Percentiles rank a stretch among this genome's conserved stretches.
These are phyloP conservation scores for Aspergillus terreus DNA, from an alignment of 2,329 filamentous ascomycete genomes.

Conservation along the genomic window DNA sequence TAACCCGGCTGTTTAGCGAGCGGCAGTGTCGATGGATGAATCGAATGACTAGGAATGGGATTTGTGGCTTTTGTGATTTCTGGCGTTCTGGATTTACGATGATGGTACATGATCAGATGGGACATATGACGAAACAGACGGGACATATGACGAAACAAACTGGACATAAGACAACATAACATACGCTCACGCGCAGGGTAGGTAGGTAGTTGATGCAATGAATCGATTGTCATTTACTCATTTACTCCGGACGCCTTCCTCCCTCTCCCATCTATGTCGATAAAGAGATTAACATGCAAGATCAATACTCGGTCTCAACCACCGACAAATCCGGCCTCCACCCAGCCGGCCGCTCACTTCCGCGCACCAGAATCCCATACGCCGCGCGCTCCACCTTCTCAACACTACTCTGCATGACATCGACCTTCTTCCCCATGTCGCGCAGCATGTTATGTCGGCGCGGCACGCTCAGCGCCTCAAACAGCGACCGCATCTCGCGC, in stretches of 20 bases:
- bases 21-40: not conserved
- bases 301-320: conserved; percentile 38
- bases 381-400: conserved; percentile 89
- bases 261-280: conserved; percentile 18
- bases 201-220: no score
- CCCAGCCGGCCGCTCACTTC: conserved; percentile 81
- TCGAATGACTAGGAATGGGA: not conserved
- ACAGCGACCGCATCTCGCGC: conserved; percentile 68
- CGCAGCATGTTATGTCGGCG: conserved; percentile 51
- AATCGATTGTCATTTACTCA: no score
- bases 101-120: no score
- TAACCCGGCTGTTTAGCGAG: conserved; percentile 10
- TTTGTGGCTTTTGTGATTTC: not conserved
- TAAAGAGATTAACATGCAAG: conserved; percentile 7
- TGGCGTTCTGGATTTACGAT: no score
- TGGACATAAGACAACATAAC: no score
- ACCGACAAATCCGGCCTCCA: conserved; percentile 77
- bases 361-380: conserved; percentile 83
- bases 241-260: not conserved
- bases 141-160: no score
- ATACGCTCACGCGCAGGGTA: no score
- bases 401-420: conserved; percentile 81
- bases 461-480: conserved; percentile 67
- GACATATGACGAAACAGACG: no score
- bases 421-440: conserved; percentile 74